Percentiles rank a stretch among this genome's conserved stretches.
Conservation (phyloP, 2,329 filamentous ascomycete species). For the Beauveria bassiana region DNA sequence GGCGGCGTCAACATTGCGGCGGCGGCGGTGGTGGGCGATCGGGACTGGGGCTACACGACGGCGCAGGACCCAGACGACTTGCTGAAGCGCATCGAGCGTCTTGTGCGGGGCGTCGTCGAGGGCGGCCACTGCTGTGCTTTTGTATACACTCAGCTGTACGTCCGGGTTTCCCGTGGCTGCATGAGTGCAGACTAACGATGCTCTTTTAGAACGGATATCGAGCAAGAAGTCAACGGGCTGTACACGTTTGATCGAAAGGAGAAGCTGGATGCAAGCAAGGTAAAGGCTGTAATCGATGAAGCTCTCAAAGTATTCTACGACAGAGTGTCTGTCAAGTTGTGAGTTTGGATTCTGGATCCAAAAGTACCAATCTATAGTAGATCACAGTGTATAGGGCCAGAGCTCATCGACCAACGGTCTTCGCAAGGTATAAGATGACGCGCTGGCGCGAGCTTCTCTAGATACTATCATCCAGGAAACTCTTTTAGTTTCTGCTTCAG, state of each 20-base stretch:
- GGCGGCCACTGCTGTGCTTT: slow-evolving; percentile 52
- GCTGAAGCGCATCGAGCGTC: slow-evolving; percentile 47
- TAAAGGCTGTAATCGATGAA: slow-evolving; percentile 50
- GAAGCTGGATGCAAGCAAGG: slow-evolving; percentile 49
- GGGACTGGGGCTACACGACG: slow-evolving; percentile 63
- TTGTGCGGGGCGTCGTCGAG: slow-evolving; percentile 50
- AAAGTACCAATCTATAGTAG: not conserved
- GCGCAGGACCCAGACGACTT: slow-evolving; percentile 53
- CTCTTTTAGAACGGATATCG: slow-evolving; percentile 43
- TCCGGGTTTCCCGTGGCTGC: no score
- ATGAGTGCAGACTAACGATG: slow-evolving; percentile 37
- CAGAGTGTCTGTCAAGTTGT: not conserved
- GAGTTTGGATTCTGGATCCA: not conserved
- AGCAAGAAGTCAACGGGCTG: slow-evolving; percentile 61
- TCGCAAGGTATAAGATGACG: no score
- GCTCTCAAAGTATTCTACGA: slow-evolving; percentile 40
- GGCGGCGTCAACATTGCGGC: no score
- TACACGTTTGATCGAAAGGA: slow-evolving; percentile 54
- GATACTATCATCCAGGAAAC: no score
- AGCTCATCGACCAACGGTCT: no score
- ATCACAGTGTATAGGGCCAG: no score
- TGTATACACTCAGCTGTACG: slow-evolving; percentile 27
- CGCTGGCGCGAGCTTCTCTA: no score
- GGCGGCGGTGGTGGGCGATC: slow-evolving; percentile 28
- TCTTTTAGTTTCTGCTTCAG: no score